Conservation (phyloP, 2,329 filamentous ascomycete species). For the Fusarium protoensiforme region DNA sequence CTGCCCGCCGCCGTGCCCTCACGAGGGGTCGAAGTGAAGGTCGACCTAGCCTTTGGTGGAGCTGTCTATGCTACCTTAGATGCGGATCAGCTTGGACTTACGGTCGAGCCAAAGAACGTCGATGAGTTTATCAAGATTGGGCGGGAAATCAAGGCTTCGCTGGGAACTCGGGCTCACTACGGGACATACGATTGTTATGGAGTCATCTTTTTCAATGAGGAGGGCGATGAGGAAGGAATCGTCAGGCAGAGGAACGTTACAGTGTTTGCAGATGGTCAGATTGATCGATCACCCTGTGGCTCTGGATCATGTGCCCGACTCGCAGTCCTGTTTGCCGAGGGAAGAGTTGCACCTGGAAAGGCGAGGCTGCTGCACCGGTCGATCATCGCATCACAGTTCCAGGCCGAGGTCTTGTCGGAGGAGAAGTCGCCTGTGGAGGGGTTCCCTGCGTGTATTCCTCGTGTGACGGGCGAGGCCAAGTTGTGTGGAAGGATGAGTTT, state of each 20-base stretch:
- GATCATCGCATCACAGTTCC: conserved; percentile 18
- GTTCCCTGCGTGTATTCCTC: conserved; percentile 30
- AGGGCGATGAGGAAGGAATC: background rate
- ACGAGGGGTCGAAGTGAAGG: accelerated
- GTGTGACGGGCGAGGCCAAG: conserved; percentile 22
- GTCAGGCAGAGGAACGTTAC: conserved; percentile 35
- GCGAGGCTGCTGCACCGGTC: conserved; percentile 17
- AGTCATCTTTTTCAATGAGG: conserved; percentile 27
- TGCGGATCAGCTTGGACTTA: conserved; percentile 10
- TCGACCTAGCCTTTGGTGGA: conserved; percentile 20
- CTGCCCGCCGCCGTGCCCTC: conserved; percentile 6
- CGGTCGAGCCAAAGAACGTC: conserved; percentile 10
- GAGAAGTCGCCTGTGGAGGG: conserved; percentile 16
- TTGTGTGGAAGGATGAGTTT: conserved; percentile 32
- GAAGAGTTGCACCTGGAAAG: background rate
- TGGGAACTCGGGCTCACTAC: conserved; percentile 14
- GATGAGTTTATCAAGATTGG: conserved; percentile 29
- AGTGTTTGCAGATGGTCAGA: conserved; percentile 42
- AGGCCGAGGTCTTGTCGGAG: conserved; percentile 24
- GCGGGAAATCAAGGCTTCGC: conserved; percentile 25
- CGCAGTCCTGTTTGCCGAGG: conserved; percentile 17
- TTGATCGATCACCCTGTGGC: conserved; percentile 42
- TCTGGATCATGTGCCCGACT: conserved; percentile 39
- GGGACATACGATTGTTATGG: conserved; percentile 23
- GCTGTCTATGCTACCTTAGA: conserved; percentile 29